A percentile compares a stretch with the other conserved stretches of the same genome.
phyloP scores from a whole-genome alignment of 2,329 filamentous ascomycete genomes.

The Aspergillus sp. region DNA sequence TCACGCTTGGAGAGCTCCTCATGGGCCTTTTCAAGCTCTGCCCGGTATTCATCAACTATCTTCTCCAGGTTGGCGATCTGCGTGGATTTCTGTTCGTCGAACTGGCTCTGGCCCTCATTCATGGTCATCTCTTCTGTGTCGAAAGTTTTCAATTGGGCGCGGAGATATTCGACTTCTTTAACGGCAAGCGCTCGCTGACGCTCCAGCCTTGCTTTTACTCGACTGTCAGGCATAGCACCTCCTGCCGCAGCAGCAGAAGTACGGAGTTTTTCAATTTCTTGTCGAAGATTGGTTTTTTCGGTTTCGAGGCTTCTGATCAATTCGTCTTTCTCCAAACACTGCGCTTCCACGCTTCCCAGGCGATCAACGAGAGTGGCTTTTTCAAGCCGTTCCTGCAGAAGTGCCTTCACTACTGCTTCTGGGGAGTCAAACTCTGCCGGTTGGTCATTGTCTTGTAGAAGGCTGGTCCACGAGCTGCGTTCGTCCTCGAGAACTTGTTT shows the following conservation, averaged over 20 bases:
- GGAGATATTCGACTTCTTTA: constrained; percentile 91
- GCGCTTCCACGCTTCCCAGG: constrained; percentile 74
- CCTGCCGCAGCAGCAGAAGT: constrained; percentile 38
- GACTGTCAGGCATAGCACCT: constrained; percentile 56
- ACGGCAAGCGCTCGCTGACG: constrained; percentile 79
- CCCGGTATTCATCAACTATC: constrained; percentile 82
- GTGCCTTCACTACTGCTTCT: constrained; percentile 78
- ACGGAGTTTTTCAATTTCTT: constrained; percentile 70
- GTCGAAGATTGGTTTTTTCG: constrained; percentile 62
- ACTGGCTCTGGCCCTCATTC: constrained; percentile 64
- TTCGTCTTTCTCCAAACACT: constrained; percentile 73
- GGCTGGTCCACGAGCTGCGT: constrained; percentile 78
- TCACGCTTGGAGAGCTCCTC: constrained; percentile 70
- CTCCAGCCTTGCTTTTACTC: constrained; percentile 72
- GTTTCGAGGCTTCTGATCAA: constrained; percentile 69
- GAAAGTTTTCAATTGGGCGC: constrained; percentile 84
- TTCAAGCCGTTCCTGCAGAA: constrained; percentile 78
- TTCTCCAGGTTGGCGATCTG: constrained; percentile 79
- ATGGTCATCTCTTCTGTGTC: constrained; percentile 87
- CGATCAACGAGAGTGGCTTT: constrained; percentile 76
- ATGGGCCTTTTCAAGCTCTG: constrained; percentile 72
- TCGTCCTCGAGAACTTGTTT: constrained; percentile 87
- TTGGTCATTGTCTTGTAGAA: constrained; percentile 67
- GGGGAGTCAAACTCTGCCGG: constrained; percentile 79
- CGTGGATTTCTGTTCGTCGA: constrained; percentile 70